These are phyloP conservation scores for Heteromeles arbutifolia DNA, from an alignment of 306 rosid species.

Conservation along the genomic window DNA sequence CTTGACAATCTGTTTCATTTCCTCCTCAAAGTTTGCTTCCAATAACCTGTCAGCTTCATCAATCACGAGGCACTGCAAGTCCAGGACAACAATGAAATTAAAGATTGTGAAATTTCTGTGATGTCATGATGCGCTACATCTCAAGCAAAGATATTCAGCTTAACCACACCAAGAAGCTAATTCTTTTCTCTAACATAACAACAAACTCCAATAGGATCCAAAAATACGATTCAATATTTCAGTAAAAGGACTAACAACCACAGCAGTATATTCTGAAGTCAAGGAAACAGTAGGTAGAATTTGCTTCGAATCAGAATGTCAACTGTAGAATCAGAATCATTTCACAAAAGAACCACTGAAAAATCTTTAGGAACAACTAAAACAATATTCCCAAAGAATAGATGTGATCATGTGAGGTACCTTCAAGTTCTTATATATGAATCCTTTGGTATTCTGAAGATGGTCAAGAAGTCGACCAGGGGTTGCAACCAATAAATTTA, in stretches of 20 bases:
- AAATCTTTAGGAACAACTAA: not conserved
- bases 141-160: not conserved
- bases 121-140: not conserved
- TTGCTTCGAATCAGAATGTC: not conserved
- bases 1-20: constrained; percentile 82
- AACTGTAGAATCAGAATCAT: not conserved
- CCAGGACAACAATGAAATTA: not conserved
- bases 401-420: constrained; percentile 18
- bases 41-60: constrained; percentile 98
- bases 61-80: constrained; percentile 72
- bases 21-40: constrained; percentile 95
- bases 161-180: not conserved
- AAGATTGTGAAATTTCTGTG: not conserved
- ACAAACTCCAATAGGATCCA: not conserved
- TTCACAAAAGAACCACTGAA: not conserved
- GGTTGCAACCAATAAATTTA: constrained; percentile 78
- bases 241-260: not conserved
- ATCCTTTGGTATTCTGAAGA: constrained; percentile 82
- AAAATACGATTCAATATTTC: not conserved
- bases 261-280: not conserved
- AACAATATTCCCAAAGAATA: not conserved
- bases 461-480: constrained; percentile 98
- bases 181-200: not conserved
- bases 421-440: constrained; percentile 66
- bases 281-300: not conserved